Conservation (phyloP, 2,329 filamentous ascomycete species). For the Gnomoniopsis sp. region DNA sequence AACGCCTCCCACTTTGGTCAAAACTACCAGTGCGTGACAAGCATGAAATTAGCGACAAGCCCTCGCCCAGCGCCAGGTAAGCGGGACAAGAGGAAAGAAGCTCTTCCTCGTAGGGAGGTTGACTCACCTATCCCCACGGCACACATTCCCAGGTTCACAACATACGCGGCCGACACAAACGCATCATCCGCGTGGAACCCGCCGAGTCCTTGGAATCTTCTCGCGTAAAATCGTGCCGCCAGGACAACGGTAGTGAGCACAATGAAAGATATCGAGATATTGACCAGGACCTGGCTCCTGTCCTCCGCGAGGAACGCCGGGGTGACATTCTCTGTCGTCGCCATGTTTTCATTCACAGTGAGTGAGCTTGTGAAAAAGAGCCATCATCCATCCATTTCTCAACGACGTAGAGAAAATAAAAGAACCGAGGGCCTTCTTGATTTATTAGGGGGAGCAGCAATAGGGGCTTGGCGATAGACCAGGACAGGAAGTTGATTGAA, state of each 20-base stretch:
- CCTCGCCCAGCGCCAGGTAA: neutral
- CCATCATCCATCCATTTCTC: no score
- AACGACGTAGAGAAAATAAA: neutral
- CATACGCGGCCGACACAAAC: constrained; percentile 19
- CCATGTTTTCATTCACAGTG: neutral
- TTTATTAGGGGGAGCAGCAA: no score
- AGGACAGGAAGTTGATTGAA: no score
- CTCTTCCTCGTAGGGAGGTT: neutral
- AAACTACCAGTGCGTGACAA: constrained; percentile 16
- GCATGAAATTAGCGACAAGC: neutral
- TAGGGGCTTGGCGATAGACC: no score
- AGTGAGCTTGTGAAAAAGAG: neutral
- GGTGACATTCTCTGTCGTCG: neutral
- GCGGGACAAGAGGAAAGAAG: no score
- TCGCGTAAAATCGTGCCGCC: constrained; percentile 20
- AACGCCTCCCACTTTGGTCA: constrained; percentile 24
- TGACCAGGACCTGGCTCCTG: constrained; percentile 11
- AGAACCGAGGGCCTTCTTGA: no score
- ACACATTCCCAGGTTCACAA: constrained; percentile 23
- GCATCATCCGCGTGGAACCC: constrained; percentile 19
- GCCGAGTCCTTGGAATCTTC: constrained; percentile 14
- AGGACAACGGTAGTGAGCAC: constrained; percentile 18
- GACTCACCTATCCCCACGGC: constrained; percentile 21
- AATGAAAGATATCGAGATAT: constrained; percentile 22
- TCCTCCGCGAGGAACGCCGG: constrained; percentile 3